Conservation (phyloP, 257 asterid genomes). For the Pogostemon cablin region DNA sequence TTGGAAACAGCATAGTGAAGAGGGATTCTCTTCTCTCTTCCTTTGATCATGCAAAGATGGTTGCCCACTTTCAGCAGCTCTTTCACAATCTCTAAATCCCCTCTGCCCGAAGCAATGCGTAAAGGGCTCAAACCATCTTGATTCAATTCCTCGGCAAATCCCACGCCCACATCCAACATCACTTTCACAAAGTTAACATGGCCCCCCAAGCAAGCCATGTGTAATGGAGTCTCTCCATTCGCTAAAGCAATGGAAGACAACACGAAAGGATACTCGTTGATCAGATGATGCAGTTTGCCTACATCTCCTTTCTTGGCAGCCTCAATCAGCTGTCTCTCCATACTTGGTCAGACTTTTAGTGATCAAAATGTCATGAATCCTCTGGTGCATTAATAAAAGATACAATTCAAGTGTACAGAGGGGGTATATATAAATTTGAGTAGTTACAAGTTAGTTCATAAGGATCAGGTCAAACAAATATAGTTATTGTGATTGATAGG, state of each 20-base stretch:
- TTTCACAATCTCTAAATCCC: conserved; percentile 36
- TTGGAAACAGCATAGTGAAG: conserved; percentile 45
- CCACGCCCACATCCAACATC: neutral
- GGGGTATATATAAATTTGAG: neutral
- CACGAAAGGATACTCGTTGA: neutral
- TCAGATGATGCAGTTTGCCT: neutral
- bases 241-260: neutral
- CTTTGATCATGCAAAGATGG: conserved; percentile 40
- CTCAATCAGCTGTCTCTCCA: conserved; percentile 4
- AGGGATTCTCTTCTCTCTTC: conserved; percentile 43
- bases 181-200: neutral
- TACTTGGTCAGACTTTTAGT: neutral
- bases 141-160: neutral
- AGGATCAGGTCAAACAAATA: neutral
- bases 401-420: neutral
- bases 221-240: neutral
- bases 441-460: neutral
- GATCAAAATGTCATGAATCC: neutral
- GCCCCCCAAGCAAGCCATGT: conserved; percentile 10
- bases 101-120: conserved; percentile 1
- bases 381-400: neutral
- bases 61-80: conserved; percentile 36
- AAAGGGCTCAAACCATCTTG: conserved; percentile 10
- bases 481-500: neutral
- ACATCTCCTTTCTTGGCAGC: conserved; percentile 7